Conservation (phyloP, 2,329 filamentous ascomycete species). For the Xylogone sp. region DNA sequence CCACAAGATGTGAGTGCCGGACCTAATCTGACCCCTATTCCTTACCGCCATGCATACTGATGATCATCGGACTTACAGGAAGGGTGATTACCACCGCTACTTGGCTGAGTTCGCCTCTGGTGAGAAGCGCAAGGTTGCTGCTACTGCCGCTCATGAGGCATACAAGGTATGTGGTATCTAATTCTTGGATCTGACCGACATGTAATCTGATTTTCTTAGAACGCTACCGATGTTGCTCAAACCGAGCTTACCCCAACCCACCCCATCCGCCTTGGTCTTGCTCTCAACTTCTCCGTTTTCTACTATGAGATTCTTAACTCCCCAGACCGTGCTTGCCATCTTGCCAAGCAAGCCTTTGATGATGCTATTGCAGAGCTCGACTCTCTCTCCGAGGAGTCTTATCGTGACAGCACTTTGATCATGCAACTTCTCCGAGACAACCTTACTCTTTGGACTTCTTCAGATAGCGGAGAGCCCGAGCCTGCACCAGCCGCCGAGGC, state of each 20-base stretch:
- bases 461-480: slow-evolving; percentile 79
- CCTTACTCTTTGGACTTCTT: slow-evolving; percentile 96
- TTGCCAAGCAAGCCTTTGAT: slow-evolving; percentile 98
- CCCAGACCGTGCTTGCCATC: slow-evolving; percentile 93
- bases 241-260: slow-evolving; percentile 96
- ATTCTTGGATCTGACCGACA: slow-evolving; percentile 22
- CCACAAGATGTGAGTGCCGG: slow-evolving; percentile 88
- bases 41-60: not conserved
- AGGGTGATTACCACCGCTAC: slow-evolving; percentile 96
- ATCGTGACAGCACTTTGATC: slow-evolving; percentile 98
- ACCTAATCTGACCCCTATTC: not conserved
- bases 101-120: slow-evolving; percentile 90
- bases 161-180: slow-evolving; percentile 78
- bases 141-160: slow-evolving; percentile 84
- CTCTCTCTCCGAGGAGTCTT: slow-evolving; percentile 94
- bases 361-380: slow-evolving; percentile 97
- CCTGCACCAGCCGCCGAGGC: slow-evolving; percentile 50
- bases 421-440: slow-evolving; percentile 99
- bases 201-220: slow-evolving; percentile 46
- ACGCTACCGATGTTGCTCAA: slow-evolving; percentile 96
- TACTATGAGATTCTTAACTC: slow-evolving; percentile 99
- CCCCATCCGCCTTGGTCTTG: slow-evolving; percentile 95
- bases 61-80: slow-evolving; percentile 52
- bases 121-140: slow-evolving; percentile 86
- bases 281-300: slow-evolving; percentile 98